phyloP scores from a whole-genome alignment of 2,329 filamentous ascomycete genomes.

The Diaporthe australafricana region DNA sequence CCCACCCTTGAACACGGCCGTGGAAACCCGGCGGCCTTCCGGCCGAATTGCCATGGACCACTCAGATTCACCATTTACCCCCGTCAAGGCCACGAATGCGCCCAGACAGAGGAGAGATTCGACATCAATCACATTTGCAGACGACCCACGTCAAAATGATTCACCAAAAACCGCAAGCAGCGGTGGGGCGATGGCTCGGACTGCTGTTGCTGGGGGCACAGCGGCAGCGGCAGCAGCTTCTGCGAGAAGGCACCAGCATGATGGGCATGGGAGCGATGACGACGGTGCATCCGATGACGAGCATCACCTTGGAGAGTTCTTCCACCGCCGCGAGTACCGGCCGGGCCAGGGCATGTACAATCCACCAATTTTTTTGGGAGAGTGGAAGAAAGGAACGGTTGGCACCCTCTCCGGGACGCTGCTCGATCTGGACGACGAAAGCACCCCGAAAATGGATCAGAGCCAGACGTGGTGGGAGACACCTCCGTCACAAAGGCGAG shows the following conservation, averaged over 20 bases:
- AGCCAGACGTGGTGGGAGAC: slow-evolving; percentile 82
- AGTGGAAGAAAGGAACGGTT: slow-evolving; percentile 77
- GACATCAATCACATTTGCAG: slow-evolving; percentile 27
- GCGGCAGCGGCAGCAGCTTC: slow-evolving; percentile 29
- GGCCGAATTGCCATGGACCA: slow-evolving; percentile 36
- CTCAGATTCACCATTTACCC: slow-evolving; percentile 35
- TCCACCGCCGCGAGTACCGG: slow-evolving; percentile 55
- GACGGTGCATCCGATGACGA: slow-evolving; percentile 41
- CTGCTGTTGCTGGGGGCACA: slow-evolving; percentile 34
- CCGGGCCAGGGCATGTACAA: slow-evolving; percentile 69
- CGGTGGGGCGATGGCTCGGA: slow-evolving; percentile 2
- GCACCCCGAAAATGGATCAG: slow-evolving; percentile 44
- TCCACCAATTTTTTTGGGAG: slow-evolving; percentile 71
- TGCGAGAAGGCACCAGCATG: slow-evolving; percentile 34
- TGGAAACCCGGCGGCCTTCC: slow-evolving; percentile 20
- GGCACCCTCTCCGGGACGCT: slow-evolving; percentile 69
- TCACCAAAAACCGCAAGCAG: slow-evolving; percentile 24
- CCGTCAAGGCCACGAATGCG: slow-evolving; percentile 41
- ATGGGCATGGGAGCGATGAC: slow-evolving; percentile 47
- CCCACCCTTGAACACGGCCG: slow-evolving; percentile 32
- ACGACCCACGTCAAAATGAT: slow-evolving; percentile 26
- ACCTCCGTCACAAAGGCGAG: slow-evolving; percentile 58
- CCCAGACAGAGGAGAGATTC: slow-evolving; percentile 38
- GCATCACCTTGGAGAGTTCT: slow-evolving; percentile 53
- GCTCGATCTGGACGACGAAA: slow-evolving; percentile 67